These are phyloP conservation scores for Trypanosoma cruzi DNA, from an alignment of 208 protist genomes.

Conservation along the genomic window DNA sequence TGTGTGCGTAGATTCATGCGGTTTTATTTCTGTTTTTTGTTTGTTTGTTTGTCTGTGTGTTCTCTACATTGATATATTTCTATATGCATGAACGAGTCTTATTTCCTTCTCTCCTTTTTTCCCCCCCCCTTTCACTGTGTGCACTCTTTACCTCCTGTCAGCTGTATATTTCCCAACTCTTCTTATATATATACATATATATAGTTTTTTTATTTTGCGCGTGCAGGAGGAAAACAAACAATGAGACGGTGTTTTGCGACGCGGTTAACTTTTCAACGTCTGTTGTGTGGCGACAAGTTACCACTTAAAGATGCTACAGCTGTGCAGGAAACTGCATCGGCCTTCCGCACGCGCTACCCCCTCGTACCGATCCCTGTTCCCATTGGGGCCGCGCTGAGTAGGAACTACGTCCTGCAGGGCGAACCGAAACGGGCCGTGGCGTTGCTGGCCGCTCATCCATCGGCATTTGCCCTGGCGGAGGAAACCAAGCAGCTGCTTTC, in stretches of 20 bases:
- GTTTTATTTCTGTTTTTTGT: background rate
- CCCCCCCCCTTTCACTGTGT: background rate
- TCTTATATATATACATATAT: too few species aligned
- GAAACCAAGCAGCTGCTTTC: conserved; percentile 19
- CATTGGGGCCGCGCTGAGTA: conserved; percentile 43
- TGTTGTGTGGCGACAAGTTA: conserved; percentile 47
- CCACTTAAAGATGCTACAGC: conserved; percentile 11
- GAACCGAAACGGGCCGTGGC: conserved; percentile 39
- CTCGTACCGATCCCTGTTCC: conserved; percentile 51
- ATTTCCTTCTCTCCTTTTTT: background rate
- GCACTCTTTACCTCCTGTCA: too few species aligned
- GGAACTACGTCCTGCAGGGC: conserved; percentile 29
- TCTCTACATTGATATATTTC: background rate
- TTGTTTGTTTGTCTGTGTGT: background rate
- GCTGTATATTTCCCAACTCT: too few species aligned
- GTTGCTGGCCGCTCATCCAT: conserved; percentile 48
- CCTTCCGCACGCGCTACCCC: conserved; percentile 32
- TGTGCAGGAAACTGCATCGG: conserved; percentile 10
- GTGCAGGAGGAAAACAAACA: background rate
- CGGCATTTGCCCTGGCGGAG: conserved; percentile 9
- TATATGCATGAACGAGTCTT: background rate
- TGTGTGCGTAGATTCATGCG: background rate
- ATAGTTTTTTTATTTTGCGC: too few species aligned
- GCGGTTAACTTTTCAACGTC: conserved; percentile 60
- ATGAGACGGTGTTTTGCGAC: conserved; percentile 26